phyloP scores from a whole-genome alignment of 805 yeast genomes.

The Grigorovia transvaalensis region DNA sequence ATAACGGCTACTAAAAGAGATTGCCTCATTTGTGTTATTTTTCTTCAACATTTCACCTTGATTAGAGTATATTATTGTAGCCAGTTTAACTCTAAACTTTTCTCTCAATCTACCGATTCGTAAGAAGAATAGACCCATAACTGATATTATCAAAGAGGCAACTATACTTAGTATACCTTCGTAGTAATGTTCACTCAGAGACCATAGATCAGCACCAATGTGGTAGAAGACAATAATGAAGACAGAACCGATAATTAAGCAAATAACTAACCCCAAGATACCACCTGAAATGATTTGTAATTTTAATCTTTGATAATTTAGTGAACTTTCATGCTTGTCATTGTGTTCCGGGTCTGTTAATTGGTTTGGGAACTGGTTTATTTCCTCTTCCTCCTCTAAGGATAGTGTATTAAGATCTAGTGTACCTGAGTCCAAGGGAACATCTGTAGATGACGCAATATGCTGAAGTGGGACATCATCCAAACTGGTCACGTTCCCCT shows the following conservation, averaged over 20 bases:
- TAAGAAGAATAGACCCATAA: conserved; percentile 78
- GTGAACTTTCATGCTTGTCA: conserved; percentile 15
- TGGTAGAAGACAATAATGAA: conserved; percentile 63
- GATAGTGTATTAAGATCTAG: background rate
- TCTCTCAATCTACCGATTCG: conserved; percentile 72
- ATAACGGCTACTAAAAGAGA: conserved; percentile 43
- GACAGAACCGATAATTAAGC: conserved; percentile 61
- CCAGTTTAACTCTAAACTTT: conserved; percentile 64
- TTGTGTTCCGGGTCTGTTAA: conserved; percentile 1
- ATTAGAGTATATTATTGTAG: conserved; percentile 32
- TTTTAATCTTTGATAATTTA: conserved; percentile 37
- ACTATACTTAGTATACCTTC: conserved; percentile 75
- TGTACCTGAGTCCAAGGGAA: background rate
- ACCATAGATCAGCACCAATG: conserved; percentile 79
- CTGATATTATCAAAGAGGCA: conserved; percentile 68
- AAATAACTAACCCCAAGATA: conserved; percentile 52
- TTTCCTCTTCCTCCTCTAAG: conserved; percentile 26
- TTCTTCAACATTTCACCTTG: conserved; percentile 11
- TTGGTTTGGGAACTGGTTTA: conserved; percentile 10
- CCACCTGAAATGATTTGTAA: conserved; percentile 82
- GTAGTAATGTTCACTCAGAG: conserved; percentile 78
- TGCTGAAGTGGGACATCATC: background rate
- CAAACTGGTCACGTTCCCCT: background rate
- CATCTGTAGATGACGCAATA: background rate
- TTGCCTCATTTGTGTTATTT: conserved; percentile 18